Conservation (phyloP, 1,139 yeast species). For the Scheffersomyces titani region DNA sequence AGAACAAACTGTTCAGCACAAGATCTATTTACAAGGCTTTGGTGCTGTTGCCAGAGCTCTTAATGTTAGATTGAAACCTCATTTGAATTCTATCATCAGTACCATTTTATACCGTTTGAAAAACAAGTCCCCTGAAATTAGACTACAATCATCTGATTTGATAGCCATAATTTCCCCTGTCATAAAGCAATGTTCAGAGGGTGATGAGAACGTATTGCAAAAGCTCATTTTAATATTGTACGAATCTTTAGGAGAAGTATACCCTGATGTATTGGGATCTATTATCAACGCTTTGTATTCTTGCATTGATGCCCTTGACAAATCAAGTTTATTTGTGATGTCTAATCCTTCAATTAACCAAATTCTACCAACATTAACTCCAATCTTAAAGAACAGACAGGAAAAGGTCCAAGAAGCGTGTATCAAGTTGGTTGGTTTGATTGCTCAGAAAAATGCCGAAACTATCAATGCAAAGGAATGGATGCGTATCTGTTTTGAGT, state of each 20-base stretch:
- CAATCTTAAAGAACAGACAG: conserved; percentile 86
- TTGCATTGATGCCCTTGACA: conserved; percentile 37
- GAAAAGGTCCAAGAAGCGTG: conserved; percentile 90
- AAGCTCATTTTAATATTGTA: conserved; percentile 76
- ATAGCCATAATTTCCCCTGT: conserved; percentile 68
- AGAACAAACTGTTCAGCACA: conserved; percentile 63
- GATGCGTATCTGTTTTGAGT: conserved; percentile 95
- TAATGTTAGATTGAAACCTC: conserved; percentile 72
- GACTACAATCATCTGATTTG: conserved; percentile 87
- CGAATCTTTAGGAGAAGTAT: conserved; percentile 93
- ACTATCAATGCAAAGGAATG: conserved; percentile 91
- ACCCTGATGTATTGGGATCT: conserved; percentile 91
- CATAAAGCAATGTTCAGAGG: conserved; percentile 57
- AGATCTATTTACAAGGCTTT: conserved; percentile 61
- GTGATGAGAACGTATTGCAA: conserved; percentile 41
- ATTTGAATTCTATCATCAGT: conserved; percentile 72
- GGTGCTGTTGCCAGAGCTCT: conserved; percentile 67
- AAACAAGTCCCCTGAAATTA: conserved; percentile 68
- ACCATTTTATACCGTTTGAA: conserved; percentile 74
- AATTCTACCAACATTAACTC: conserved; percentile 84
- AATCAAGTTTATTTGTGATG: conserved; percentile 55
- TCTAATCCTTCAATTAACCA: conserved; percentile 82
- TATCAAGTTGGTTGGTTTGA: conserved; percentile 76
- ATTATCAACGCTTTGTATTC: conserved; percentile 68
- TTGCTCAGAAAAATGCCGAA: conserved; percentile 84